Evolutionary conservation across 129 eudicot genomes (phyloP).

Genomic region (Pseudognaphalium luteoalbum): DNA sequence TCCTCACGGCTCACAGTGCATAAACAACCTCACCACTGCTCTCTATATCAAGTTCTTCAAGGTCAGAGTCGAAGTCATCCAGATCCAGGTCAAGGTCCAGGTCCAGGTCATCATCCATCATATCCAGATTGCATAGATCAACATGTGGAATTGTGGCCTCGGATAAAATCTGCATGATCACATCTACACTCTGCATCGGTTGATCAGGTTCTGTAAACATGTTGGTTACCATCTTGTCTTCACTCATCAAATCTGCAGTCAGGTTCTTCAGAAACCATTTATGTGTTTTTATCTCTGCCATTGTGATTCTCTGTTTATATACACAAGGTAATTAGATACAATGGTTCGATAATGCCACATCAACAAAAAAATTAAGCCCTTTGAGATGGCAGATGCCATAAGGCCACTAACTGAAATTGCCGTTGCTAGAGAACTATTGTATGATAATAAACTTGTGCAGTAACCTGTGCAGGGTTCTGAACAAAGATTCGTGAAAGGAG

Average conservation of each 20-base stretch:
- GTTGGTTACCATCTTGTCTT: slow-evolving; percentile 46
- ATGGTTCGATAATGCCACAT: background rate
- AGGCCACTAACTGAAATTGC: background rate
- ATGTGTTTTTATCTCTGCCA: slow-evolving; percentile 74
- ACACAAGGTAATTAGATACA: background rate
- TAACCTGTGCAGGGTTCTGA: slow-evolving; percentile 74
- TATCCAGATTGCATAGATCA: slow-evolving; percentile 55
- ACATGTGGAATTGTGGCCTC: slow-evolving; percentile 91
- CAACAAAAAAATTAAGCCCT: background rate
- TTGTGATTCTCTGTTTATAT: slow-evolving; percentile 75
- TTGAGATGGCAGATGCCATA: background rate
- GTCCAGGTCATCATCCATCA: slow-evolving; percentile 64
- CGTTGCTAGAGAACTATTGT: background rate
- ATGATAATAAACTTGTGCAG: background rate
- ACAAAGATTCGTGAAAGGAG: slow-evolving; percentile 84
- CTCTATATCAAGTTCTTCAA: slow-evolving; percentile 49
- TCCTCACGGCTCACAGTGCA: slow-evolving; percentile 43
- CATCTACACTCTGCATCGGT: slow-evolving; percentile 86
- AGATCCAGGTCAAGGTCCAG: slow-evolving; percentile 34
- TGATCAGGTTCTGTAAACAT: slow-evolving; percentile 81
- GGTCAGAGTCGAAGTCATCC: slow-evolving; percentile 72
- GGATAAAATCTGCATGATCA: slow-evolving; percentile 81
- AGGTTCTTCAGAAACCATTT: slow-evolving; percentile 86
- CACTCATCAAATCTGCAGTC: slow-evolving; percentile 77
- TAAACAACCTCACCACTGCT: slow-evolving; percentile 79